phyloP scores from a whole-genome alignment of 176 grass and related monocot genomes.

The Avena sativa region DNA sequence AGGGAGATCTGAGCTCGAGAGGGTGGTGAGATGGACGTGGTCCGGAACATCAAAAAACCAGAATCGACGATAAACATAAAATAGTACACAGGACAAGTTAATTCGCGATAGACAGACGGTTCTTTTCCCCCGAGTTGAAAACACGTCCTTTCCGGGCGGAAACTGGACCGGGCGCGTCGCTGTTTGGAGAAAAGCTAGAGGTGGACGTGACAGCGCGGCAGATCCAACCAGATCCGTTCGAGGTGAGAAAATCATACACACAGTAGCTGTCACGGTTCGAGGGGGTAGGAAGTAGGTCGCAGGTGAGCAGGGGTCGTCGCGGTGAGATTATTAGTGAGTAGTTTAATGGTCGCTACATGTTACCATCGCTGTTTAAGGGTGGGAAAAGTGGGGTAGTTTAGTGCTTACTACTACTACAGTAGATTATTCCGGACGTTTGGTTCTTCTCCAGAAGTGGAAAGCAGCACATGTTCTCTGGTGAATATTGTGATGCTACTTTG shows the following conservation, averaged over 20 bases:
- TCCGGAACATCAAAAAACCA: too few species aligned
- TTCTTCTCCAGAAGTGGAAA: slow-evolving; percentile 14
- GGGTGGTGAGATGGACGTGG: too few species aligned
- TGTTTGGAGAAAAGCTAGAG: slow-evolving; percentile 36
- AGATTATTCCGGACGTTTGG: not conserved
- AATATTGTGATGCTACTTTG: not conserved
- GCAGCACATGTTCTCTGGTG: not conserved
- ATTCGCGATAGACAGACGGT: not conserved
- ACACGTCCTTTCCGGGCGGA: slow-evolving; percentile 20
- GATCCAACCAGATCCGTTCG: slow-evolving; percentile 35
- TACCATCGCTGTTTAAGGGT: not conserved
- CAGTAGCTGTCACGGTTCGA: not conserved
- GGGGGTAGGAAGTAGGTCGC: not conserved
- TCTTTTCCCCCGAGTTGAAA: not conserved
- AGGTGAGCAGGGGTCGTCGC: not conserved
- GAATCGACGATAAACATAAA: too few species aligned
- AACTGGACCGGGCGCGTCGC: not conserved
- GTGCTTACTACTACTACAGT: too few species aligned
- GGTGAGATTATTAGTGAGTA: not conserved
- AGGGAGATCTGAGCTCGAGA: too few species aligned
- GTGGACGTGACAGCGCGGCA: slow-evolving; percentile 50
- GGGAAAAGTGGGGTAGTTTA: not conserved
- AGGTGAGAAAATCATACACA: not conserved
- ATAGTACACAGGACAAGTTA: too few species aligned
- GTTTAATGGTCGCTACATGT: not conserved